phyloP scores from a whole-genome alignment of 495 filamentous ascomycete species.

The Daldinia concentrica region DNA sequence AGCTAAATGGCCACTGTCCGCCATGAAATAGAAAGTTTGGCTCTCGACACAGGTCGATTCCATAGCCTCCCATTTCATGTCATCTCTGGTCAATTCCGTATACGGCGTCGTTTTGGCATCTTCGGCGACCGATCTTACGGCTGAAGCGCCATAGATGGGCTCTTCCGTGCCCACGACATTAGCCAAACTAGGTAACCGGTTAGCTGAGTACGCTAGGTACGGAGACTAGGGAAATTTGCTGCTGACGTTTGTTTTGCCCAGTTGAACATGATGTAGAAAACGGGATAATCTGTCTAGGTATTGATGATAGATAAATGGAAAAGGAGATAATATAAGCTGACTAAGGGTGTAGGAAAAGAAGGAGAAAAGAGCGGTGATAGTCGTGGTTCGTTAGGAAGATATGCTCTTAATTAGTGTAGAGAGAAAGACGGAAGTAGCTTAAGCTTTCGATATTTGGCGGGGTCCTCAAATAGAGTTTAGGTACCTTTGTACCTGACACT shows the following conservation, averaged over 20 bases:
- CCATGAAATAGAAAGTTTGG: conserved; percentile 92
- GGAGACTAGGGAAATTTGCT: conserved; percentile 26
- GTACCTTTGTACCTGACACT: conserved; percentile 1
- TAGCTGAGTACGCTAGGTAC: conserved; percentile 23
- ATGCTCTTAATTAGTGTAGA: conserved; percentile 25
- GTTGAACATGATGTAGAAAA: conserved; percentile 56
- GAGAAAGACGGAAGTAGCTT: conserved; percentile 26
- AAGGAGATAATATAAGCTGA: conserved; percentile 30
- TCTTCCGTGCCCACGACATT: conserved; percentile 94
- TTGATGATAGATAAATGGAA: conserved; percentile 17
- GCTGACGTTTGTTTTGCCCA: conserved; percentile 60
- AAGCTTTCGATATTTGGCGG: conserved; percentile 40
- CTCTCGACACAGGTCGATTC: conserved; percentile 93
- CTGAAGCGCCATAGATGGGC: conserved; percentile 92
- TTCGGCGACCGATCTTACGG: conserved; percentile 83
- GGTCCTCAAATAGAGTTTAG: conserved; percentile 31
- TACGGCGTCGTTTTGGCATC: conserved; percentile 83
- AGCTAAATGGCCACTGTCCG: conserved; percentile 77
- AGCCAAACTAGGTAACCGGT: conserved; percentile 69
- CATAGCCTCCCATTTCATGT: conserved; percentile 82
- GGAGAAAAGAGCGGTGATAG: conserved; percentile 36
- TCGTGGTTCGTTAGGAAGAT: conserved; percentile 3
- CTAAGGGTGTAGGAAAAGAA: conserved; percentile 15
- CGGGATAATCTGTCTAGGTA: conserved; percentile 14
- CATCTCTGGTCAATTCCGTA: conserved; percentile 77